Base-by-base conservation (phyloP, 805 yeast genomes). In the Priceomyces medius region DNA sequence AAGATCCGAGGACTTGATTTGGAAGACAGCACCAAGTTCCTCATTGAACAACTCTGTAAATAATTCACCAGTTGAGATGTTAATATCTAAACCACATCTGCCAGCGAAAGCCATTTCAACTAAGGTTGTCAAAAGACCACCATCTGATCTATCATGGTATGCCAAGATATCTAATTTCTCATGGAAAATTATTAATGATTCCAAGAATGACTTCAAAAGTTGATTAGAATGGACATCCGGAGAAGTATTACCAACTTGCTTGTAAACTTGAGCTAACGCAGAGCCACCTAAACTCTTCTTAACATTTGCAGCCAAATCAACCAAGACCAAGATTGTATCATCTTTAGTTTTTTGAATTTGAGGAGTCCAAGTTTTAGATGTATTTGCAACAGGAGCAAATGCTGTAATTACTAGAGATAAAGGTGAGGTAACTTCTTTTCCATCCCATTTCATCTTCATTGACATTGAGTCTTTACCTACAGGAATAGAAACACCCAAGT, bases 401-500 rank as follows among this genome's bases (percentile, higher is more conserved):
- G 98, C 93, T 17, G 99, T 90, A 52, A 91, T 76, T 36, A 87
- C 85, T 55, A 91, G 78, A 9, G 97, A 85, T 59, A 93, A 72
- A 36, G 99, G 99, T n/a, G 97, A 88, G 47, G 93, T 82, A 32
- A 93, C 98, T 64, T 88, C 96, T 55, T 84, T 87, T 49, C 81
- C 79, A 37, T 77, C 87, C 99, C 99, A 93, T 57, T 85, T 83
- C 98, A 93, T 93, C 71, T 89, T 88, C 99, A 93, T 91, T 17
- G 98, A 89, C 97, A 93, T 89, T 26, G 97, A 89, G 65, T 93
- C 99, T 70, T 93, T 93, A 52, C 99, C 99, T 27, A 93, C 99
- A 10, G 99, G 99, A 44, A 93, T 88, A 16, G 95, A 76, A 47
- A 93, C 69, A 33, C 95, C 97, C 50, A 93, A 76, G 45, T 79